Evolutionary conservation across 495 filamentous ascomycete species (phyloP), one percentile per base, ranked within the genome.

Genomic region (Penicillium steckii): DNA sequence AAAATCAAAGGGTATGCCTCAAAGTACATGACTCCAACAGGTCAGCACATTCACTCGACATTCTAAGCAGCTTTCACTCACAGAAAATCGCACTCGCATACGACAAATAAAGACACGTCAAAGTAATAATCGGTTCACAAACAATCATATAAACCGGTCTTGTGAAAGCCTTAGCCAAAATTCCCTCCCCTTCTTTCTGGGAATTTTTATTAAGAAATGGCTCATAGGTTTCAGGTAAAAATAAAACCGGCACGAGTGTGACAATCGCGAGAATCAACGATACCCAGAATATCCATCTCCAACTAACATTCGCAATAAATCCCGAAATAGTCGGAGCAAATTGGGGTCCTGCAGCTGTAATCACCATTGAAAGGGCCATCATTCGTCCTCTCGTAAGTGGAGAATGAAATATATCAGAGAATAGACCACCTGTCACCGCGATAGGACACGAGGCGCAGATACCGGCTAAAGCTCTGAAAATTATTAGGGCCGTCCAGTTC

Each of bases 1-100:
- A 86, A 89, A 44, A 88, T 78, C 56, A 78, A 77, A 2, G 76
- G 74, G 58, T 85, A 89, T 6, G 80, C 84, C 32, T 79, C 72
- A 18, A 85, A 71, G 60, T 83, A 86, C 3, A 81, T 75, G 62
- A 37, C 33, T 37, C n/a, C 18, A 13, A 3, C 4, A n/a, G 18
- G 15, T 37, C n/a, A 13, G 49, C 56, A 12, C 30, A 9, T 65
- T 68, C 38, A 74, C 59, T 8, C 66, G n/a, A 40, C 77, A 71
- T 1, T 75, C 76, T 32, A 12, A 13, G 29, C 8, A 32, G 33
- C 8, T 7, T n/a, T 37, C 33, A 37, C 33, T 37, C 33, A 37
- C 33, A 37, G 33, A 37, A 37, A 18, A 37, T 37, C 33, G 33
- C 33, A 37, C 33, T 10, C 77, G 24, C 43, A 18, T 45, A 45